These are phyloP conservation scores for Passalora sequoiae DNA, from an alignment of 2,329 filamentous ascomycete species.

Conservation along the genomic window DNA sequence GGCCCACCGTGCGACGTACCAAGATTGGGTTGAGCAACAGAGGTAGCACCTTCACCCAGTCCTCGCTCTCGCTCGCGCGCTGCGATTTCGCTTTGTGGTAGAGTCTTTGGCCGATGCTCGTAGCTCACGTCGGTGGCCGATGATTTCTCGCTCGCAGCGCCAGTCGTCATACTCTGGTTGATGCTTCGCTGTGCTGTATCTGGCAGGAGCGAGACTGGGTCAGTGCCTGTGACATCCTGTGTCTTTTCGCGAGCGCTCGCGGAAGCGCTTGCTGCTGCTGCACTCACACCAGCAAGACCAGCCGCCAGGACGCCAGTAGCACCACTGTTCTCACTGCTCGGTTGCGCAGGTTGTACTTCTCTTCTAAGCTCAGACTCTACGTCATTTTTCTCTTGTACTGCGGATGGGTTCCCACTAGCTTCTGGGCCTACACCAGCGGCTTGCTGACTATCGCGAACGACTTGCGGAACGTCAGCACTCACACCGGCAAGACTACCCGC, in stretches of 20 bases:
- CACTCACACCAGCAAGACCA: neutral
- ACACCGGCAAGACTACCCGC: neutral
- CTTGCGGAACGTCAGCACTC: conserved; percentile 40
- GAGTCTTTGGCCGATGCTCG: conserved; percentile 11
- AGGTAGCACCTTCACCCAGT: neutral
- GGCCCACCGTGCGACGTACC: neutral
- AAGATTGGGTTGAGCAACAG: neutral
- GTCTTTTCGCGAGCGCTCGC: conserved; percentile 32
- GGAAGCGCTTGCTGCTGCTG: conserved; percentile 31
- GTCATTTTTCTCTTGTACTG: neutral
- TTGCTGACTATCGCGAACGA: conserved; percentile 13
- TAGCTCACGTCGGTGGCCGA: conserved; percentile 1
- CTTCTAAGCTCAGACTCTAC: too few species aligned
- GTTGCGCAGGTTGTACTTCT: too few species aligned
- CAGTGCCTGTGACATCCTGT: conserved; percentile 36
- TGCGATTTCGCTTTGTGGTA: conserved; percentile 6
- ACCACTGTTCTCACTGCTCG: neutral
- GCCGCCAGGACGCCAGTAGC: neutral
- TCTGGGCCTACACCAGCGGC: neutral
- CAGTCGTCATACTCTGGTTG: too few species aligned
- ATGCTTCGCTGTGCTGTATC: neutral
- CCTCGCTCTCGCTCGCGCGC: conserved; percentile 4
- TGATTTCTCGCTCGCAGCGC: conserved; percentile 2
- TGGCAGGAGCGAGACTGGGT: conserved; percentile 41
- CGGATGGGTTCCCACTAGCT: neutral